Percentiles rank a stretch among this genome's conserved stretches.
Evolutionary conservation across 2,329 filamentous ascomycete species (phyloP).

Genomic region (Trichoderma harzianum): DNA sequence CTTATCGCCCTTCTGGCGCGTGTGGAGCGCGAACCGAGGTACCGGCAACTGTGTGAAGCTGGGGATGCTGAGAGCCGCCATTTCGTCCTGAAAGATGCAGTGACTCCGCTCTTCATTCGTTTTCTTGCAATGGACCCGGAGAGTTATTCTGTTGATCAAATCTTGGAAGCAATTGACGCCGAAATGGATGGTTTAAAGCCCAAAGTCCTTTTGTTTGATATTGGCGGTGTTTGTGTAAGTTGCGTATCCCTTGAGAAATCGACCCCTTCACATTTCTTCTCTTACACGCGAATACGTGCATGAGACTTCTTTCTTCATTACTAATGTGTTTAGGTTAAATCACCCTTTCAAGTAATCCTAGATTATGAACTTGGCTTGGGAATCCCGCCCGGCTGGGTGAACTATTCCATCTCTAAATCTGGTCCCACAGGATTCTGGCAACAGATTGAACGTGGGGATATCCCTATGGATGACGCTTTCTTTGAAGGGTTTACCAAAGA

Average conservation of each 20-base stretch:
- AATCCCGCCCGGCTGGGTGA: conserved; percentile 87
- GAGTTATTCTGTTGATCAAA: conserved; percentile 21
- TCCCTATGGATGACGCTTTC: conserved; percentile 70
- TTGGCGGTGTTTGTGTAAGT: conserved; percentile 94
- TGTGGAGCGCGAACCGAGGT: conserved; percentile 20
- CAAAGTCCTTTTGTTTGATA: conserved; percentile 85
- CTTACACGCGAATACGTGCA: not conserved
- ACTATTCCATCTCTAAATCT: conserved; percentile 78
- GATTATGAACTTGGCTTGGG: conserved; percentile 76
- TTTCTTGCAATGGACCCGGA: conserved; percentile 11
- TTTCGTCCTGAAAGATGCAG: not conserved
- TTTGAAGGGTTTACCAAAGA: conserved; percentile 74
- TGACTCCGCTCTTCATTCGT: not conserved
- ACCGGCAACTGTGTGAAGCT: conserved; percentile 4
- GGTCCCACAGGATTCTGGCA: conserved; percentile 84
- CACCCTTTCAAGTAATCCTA: conserved; percentile 88
- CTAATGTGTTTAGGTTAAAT: conserved; percentile 63
- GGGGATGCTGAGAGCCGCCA: not conserved
- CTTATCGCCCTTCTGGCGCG: not conserved
- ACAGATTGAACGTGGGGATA: conserved; percentile 77
- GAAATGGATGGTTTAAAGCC: conserved; percentile 49
- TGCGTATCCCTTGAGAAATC: not conserved
- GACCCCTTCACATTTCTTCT: not conserved
- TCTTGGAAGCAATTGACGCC: conserved; percentile 31
- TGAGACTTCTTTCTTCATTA: not conserved